Evolutionary conservation across 2,329 filamentous ascomycete genomes (phyloP).

Genomic region (Pestalotiopsis sp.): DNA sequence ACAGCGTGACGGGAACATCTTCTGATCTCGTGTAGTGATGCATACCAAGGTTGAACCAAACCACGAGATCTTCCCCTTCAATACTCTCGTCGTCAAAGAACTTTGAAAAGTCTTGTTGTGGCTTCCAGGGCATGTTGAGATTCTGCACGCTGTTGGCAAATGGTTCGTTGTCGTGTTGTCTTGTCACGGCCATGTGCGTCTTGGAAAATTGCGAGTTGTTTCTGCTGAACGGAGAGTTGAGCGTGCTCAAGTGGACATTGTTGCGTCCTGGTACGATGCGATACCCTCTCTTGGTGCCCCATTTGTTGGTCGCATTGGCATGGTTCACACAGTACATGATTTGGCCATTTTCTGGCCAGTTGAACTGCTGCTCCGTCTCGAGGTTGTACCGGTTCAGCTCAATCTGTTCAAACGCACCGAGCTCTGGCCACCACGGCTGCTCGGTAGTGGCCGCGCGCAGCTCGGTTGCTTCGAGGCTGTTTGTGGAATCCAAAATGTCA

Average conservation of each 20-base stretch:
- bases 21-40: conserved; percentile 34
- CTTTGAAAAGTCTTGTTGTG: conserved; percentile 45
- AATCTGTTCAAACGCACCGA: conserved; percentile 32
- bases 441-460: conserved; percentile 27
- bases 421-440: conserved; percentile 36
- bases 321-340: conserved; percentile 43
- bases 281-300: conserved; percentile 45
- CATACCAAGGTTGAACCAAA: conserved; percentile 56
- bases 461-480: conserved; percentile 31
- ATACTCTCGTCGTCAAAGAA: conserved; percentile 47
- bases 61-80: conserved; percentile 43
- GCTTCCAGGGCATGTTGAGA: conserved; percentile 33
- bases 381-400: conserved; percentile 33
- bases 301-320: conserved; percentile 37
- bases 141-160: conserved; percentile 37
- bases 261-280: conserved; percentile 40
- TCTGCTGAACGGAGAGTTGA: conserved; percentile 37
- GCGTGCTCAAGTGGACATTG: conserved; percentile 39
- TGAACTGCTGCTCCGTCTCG: conserved; percentile 28
- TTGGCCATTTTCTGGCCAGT: conserved; percentile 40
- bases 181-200: conserved; percentile 40
- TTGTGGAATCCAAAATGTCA: conserved; percentile 29
- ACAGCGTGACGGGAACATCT: conserved; percentile 38
- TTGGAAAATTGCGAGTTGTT: conserved; percentile 32
- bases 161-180: conserved; percentile 49